A percentile compares a stretch with the other conserved stretches of the same genome.
phyloP scores from a whole-genome alignment of 306 rosid genomes.

The Cicer cuneatum region DNA sequence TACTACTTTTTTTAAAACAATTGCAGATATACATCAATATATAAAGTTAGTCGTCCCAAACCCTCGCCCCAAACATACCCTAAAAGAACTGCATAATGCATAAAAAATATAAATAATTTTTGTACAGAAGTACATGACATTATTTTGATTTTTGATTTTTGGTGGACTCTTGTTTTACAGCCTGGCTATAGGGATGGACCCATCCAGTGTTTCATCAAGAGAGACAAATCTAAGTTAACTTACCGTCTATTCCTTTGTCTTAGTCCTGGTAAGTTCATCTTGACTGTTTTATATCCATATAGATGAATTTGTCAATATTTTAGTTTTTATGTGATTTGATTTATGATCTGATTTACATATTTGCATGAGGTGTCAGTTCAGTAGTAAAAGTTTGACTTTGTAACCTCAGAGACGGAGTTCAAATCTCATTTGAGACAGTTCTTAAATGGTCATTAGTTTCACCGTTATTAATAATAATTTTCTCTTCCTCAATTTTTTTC shows the following conservation, averaged over 20 bases:
- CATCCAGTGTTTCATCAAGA: constrained; percentile 91
- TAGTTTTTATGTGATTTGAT: neutral
- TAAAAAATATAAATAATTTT: neutral
- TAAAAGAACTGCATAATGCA: neutral
- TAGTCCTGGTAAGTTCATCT: constrained; percentile 72
- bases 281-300: constrained; percentile 13
- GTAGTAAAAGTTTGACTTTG: too few species aligned
- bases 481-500: too few species aligned
- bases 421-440: too few species aligned
- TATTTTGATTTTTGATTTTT: constrained; percentile 3
- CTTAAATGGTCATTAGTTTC: too few species aligned
- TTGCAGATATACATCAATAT: too few species aligned
- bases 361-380: neutral
- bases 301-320: constrained; percentile 1
- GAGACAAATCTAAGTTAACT: constrained; percentile 87
- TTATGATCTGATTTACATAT: constrained; percentile 16
- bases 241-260: constrained; percentile 91
- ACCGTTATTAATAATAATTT: too few species aligned
- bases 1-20: too few species aligned
- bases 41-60: too few species aligned
- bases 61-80: neutral
- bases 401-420: too few species aligned
- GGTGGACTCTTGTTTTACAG: constrained; percentile 50
- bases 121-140: neutral
- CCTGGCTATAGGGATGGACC: constrained; percentile 84